A percentile compares a stretch with the other conserved stretches of the same genome.
Conservation (phyloP, 192 early-diverging fungal genomes). For the Rhizophagus prolifer region DNA sequence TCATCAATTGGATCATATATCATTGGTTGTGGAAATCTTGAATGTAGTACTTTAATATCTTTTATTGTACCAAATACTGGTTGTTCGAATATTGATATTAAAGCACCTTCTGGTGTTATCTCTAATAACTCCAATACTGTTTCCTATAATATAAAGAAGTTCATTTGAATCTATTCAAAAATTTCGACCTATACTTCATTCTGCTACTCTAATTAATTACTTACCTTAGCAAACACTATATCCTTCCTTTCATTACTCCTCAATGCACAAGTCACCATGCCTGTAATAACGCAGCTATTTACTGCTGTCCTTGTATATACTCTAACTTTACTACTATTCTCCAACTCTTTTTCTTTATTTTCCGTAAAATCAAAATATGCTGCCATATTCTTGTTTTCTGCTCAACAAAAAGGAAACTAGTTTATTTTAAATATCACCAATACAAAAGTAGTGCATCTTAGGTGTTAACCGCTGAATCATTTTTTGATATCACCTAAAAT, state of each 20-base stretch:
- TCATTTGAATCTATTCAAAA: not conserved
- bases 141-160: not conserved
- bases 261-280: not conserved
- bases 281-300: slow-evolving; percentile 12
- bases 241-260: slow-evolving; percentile 10
- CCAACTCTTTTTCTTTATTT: not conserved
- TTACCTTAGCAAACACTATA: slow-evolving; percentile 18
- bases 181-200: not conserved
- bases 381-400: not conserved
- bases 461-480: too few relatives aligned
- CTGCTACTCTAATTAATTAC: not conserved
- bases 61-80: slow-evolving; percentile 47
- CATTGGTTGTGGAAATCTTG: slow-evolving; percentile 19
- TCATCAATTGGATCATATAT: slow-evolving; percentile 25
- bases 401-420: too few relatives aligned
- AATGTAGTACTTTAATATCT: slow-evolving; percentile 36
- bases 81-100: slow-evolving; percentile 37
- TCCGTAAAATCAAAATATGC: slow-evolving; percentile 5
- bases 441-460: too few relatives aligned
- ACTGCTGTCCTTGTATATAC: slow-evolving; percentile 10
- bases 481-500: too few relatives aligned
- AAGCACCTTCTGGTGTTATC: slow-evolving; percentile 29
- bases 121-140: slow-evolving; percentile 23
- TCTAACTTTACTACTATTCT: not conserved
- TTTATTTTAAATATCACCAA: too few relatives aligned